Conservation (phyloP, 768 basidiomycete genomes). For the Phylloporus arenicola region DNA sequence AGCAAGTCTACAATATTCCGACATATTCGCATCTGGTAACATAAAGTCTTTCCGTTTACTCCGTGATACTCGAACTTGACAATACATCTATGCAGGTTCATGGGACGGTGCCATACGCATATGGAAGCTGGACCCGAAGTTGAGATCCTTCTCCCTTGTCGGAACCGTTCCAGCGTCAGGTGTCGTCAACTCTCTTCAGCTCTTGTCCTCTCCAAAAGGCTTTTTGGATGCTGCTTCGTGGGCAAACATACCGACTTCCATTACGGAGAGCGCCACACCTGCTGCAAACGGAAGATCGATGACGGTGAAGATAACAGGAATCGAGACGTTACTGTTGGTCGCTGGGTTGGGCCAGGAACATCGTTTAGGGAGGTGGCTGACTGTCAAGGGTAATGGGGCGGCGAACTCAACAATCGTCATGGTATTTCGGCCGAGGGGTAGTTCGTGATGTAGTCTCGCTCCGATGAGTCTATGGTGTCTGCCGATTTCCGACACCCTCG, state of each 20-base stretch:
- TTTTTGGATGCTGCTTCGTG: conserved; percentile 42
- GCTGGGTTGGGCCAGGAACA: conserved; percentile 86
- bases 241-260: conserved; percentile 12
- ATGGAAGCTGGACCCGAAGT: conserved; percentile 81
- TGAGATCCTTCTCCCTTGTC: conserved; percentile 69
- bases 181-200: conserved; percentile 85
- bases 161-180: conserved; percentile 66
- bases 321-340: conserved; percentile 52
- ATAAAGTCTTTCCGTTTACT: background rate
- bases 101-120: conserved; percentile 88
- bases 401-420: conserved; percentile 70
- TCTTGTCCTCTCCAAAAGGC: conserved; percentile 50
- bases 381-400: conserved; percentile 61
- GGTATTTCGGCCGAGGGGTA: conserved; percentile 39
- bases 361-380: conserved; percentile 85
- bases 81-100: conserved; percentile 54
- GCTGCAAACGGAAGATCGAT: conserved; percentile 6
- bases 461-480: too few species aligned
- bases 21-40: conserved; percentile 85
- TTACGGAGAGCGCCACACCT: background rate
- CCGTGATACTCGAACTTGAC: conserved; percentile 1
- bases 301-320: conserved; percentile 26
- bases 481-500: too few species aligned
- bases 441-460: conserved; percentile 1
- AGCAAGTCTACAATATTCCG: conserved; percentile 79